Percentiles rank a stretch among this genome's conserved stretches.
Evolutionary conservation across 2,329 filamentous ascomycete species (phyloP).

Genomic region (Ophiostoma quercus): DNA sequence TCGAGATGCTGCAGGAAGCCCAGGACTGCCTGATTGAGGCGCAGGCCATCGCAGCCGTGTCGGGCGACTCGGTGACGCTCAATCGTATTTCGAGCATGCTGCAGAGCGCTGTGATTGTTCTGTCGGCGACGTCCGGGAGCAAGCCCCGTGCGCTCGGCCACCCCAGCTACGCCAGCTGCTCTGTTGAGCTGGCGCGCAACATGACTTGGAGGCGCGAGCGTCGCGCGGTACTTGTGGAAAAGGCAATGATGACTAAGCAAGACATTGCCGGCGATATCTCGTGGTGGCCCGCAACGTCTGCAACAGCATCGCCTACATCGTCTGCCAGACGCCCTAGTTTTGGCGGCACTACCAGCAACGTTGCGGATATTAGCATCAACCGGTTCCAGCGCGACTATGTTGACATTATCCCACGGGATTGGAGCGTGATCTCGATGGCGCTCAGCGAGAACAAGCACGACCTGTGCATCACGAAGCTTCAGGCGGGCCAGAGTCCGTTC

Average conservation of each 20-base stretch:
- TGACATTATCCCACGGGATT: conserved; percentile 74
- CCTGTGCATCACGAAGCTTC: conserved; percentile 81
- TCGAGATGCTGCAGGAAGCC: conserved; percentile 57
- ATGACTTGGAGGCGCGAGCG: conserved; percentile 62
- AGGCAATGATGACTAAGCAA: conserved; percentile 39
- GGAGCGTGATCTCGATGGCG: conserved; percentile 82
- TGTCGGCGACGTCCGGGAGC: conserved; percentile 55
- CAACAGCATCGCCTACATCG: background rate
- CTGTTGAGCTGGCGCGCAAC: conserved; percentile 64
- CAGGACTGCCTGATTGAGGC: conserved; percentile 61
- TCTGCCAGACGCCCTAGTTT: conserved; percentile 39
- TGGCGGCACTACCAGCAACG: conserved; percentile 28
- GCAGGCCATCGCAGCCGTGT: conserved; percentile 51
- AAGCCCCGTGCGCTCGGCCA: conserved; percentile 45
- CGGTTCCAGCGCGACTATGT: conserved; percentile 75
- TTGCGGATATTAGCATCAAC: conserved; percentile 41
- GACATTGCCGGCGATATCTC: conserved; percentile 23
- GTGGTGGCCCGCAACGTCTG: conserved; percentile 29
- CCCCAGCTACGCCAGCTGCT: conserved; percentile 56
- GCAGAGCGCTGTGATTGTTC: conserved; percentile 59
- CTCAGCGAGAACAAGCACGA: conserved; percentile 78
- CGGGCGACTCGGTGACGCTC: conserved; percentile 54
- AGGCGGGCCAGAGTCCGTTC: conserved; percentile 70
- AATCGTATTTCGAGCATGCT: conserved; percentile 59
- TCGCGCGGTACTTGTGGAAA: conserved; percentile 47